Percentiles rank a stretch among this genome's conserved stretches.
phyloP scores from a whole-genome alignment of 2,329 filamentous ascomycete genomes.

The Cercospora janseana region DNA sequence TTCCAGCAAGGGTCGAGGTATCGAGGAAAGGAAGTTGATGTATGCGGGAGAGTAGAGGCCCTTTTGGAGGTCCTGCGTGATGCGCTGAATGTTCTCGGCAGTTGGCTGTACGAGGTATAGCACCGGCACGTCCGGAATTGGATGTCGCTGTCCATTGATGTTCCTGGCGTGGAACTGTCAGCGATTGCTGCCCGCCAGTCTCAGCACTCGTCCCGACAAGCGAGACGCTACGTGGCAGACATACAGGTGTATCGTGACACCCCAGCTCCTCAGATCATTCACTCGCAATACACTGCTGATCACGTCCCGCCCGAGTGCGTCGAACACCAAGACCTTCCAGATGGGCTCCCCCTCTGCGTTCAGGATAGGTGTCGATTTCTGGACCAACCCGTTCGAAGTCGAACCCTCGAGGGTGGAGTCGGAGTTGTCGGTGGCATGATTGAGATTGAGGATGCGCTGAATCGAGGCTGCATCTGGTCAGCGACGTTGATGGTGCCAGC shows the following conservation, averaged over 20 bases:
- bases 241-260: constrained; percentile 95
- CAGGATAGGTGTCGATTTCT: constrained; percentile 73
- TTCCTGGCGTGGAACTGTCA: constrained; percentile 54
- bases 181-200: constrained; percentile 33
- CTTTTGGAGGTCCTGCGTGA: constrained; percentile 81
- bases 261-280: constrained; percentile 86
- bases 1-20: constrained; percentile 85
- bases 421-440: constrained; percentile 63
- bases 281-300: constrained; percentile 95
- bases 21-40: constrained; percentile 93
- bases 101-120: constrained; percentile 95
- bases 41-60: constrained; percentile 91
- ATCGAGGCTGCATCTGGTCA: constrained; percentile 65
- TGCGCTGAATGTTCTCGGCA: constrained; percentile 71
- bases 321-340: constrained; percentile 97
- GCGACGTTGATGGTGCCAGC: constrained; percentile 17
- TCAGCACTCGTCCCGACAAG: constrained; percentile 30
- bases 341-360: constrained; percentile 87
- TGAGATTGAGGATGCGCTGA: constrained; percentile 93
- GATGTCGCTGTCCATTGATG: constrained; percentile 75
- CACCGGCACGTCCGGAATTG: constrained; percentile 93
- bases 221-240: constrained; percentile 28
- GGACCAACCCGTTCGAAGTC: constrained; percentile 60
- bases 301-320: constrained; percentile 86
- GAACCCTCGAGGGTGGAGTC: constrained; percentile 62